These are phyloP conservation scores for Dactylorhiza incarnata DNA, from an alignment of 106 monocot species.

Conservation along the genomic window DNA sequence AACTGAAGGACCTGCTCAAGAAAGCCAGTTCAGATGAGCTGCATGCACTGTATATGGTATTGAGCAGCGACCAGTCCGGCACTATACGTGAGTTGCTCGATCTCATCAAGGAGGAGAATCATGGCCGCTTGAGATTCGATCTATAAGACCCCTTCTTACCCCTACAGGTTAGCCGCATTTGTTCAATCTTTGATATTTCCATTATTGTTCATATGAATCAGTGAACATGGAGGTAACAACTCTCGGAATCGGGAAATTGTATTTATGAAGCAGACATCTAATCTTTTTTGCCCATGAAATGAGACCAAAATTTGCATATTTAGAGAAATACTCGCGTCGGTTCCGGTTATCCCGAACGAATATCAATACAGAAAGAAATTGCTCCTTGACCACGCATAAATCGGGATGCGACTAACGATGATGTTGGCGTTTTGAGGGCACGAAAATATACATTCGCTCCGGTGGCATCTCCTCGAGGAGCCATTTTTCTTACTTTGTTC, in stretches of 20 bases:
- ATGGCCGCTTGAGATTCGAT: neutral
- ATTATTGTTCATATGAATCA: neutral
- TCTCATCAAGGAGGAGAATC: constrained; percentile 7
- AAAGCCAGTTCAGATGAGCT: constrained; percentile 1
- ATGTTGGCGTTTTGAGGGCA: too few species aligned
- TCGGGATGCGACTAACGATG: too few species aligned
- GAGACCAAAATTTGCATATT: neutral
- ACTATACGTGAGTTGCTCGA: neutral
- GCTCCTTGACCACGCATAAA: too few species aligned
- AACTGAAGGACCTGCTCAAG: neutral
- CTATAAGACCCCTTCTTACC: neutral
- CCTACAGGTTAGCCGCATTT: neutral
- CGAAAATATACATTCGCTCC: too few species aligned
- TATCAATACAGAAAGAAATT: too few species aligned
- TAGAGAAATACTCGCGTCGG: too few species aligned
- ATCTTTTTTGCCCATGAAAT: neutral
- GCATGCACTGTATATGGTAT: neutral
- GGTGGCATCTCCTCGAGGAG: too few species aligned
- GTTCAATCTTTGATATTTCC: constrained; percentile 4
- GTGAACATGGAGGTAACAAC: neutral
- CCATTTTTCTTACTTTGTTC: too few species aligned
- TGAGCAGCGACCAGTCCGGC: neutral
- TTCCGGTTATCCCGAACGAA: too few species aligned
- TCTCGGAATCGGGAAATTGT: neutral
- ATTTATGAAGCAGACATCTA: neutral